phyloP scores from a whole-genome alignment of 306 rosid genomes.

The Cucurbita argyrosperma region DNA sequence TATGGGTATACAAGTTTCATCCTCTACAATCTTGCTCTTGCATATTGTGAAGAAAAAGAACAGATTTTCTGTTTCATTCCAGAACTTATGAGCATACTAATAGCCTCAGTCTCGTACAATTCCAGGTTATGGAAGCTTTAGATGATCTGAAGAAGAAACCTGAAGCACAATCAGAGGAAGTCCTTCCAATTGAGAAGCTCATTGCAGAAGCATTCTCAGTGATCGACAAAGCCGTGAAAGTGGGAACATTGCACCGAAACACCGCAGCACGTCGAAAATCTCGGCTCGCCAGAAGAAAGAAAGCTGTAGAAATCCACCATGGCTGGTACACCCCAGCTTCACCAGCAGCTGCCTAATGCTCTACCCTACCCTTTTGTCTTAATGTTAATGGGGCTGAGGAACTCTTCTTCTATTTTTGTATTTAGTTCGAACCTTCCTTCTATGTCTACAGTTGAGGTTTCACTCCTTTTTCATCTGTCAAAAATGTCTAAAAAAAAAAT shows the following conservation, averaged over 20 bases:
- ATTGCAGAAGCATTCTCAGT: conserved; percentile 84
- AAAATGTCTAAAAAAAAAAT: no score
- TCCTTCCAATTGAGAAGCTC: conserved; percentile 60
- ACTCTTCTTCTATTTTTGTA: neutral
- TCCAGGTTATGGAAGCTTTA: conserved; percentile 80
- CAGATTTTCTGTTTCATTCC: neutral
- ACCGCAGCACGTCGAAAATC: conserved; percentile 85
- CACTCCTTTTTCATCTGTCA: neutral
- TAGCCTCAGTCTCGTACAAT: neutral
- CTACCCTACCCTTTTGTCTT: neutral
- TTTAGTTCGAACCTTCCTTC: neutral
- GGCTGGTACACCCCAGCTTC: conserved; percentile 82
- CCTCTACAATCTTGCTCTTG: no score
- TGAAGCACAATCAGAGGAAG: conserved; percentile 60
- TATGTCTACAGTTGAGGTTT: neutral
- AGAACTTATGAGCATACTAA: neutral
- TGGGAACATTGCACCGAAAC: conserved; percentile 78
- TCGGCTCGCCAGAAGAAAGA: conserved; percentile 86
- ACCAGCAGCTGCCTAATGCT: conserved; percentile 27
- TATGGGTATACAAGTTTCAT: neutral
- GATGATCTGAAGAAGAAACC: conserved; percentile 69
- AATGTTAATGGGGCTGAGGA: neutral
- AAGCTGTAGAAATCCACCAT: conserved; percentile 75
- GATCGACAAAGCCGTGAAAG: conserved; percentile 91
- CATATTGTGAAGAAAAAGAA: neutral